Base-by-base conservation (phyloP, 2,329 filamentous ascomycete genomes). In the Trichoderma sp. region DNA sequence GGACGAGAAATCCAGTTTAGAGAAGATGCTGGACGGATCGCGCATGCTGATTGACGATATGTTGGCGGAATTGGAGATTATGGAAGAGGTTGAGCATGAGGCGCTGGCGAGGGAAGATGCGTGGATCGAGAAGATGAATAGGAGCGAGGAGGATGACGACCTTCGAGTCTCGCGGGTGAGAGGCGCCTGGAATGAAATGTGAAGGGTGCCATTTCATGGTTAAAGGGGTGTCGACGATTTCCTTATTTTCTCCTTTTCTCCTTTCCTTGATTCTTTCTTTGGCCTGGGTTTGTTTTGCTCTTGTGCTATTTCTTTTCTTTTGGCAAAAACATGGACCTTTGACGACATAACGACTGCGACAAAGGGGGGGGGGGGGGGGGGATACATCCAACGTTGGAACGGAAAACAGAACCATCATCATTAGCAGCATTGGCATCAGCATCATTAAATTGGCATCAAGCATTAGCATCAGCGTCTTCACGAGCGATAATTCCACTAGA, bases 71-170 rank as follows among this genome's bases (percentile, higher is more conserved):
- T 80, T 92, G 73, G 79, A 79, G n/a, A 73, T 86, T 72, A 92
- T 92, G 90, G 84, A 84, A 70, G 84, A 85, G 75, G 87, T 92
- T 70, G 88, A 91, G 80, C 81, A 80, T 61, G 88, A 89, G 75
- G 86, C 88, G 5, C 79, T 88, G 67, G 81, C 79, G 61, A 82
- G 85, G 58, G 90, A 92, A 79, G 84, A 84, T 70, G 83, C 82
- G 55, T 91, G 90, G 88, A 87, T 92, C 57, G 83, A 83, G 78
- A 80, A 76, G 71, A 85, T 88, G 81, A 89, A 86, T 75, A 77
- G 83, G 62, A 81, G 81, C 26, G 82, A 81, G 11, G 79, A 81
- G 12, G 79, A 78, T 17, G 80, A 81, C 70, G 76, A 80, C 62
- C 17, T 70, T 70, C 76, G 79, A 74, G 77, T 77, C 73, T 80